These are phyloP conservation scores for Syncephalastrum monosporum DNA, from an alignment of 371 early-diverging fungal genomes.

Conservation along the genomic window DNA sequence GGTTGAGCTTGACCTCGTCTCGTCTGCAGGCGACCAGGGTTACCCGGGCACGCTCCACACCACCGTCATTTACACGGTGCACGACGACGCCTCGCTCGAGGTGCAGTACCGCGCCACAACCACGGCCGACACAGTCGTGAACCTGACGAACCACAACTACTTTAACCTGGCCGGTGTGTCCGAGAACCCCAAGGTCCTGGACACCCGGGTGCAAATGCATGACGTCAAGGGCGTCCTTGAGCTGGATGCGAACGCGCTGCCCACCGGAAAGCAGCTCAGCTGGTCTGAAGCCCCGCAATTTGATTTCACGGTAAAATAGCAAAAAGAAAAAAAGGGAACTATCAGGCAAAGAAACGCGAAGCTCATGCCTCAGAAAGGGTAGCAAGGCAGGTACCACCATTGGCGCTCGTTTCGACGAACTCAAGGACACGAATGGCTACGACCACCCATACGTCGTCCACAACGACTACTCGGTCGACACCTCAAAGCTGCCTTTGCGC, in stretches of 20 bases:
- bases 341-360: background rate
- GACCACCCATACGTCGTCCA: constrained; percentile 68
- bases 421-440: constrained; percentile 47
- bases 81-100: constrained; percentile 27
- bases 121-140: constrained; percentile 32
- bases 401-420: constrained; percentile 39
- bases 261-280: constrained; percentile 60
- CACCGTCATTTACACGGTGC: constrained; percentile 43
- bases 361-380: constrained; percentile 19
- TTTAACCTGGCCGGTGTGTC: constrained; percentile 53
- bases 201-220: constrained; percentile 53
- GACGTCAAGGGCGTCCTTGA: constrained; percentile 53
- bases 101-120: constrained; percentile 39
- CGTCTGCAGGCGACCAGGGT: constrained; percentile 46
- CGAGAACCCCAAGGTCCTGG: constrained; percentile 37
- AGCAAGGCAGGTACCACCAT: constrained; percentile 36
- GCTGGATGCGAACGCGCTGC: constrained; percentile 54
- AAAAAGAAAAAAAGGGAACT: constrained; percentile 1
- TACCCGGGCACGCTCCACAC: constrained; percentile 45
- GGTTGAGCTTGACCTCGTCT: constrained; percentile 42
- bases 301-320: constrained; percentile 50
- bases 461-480: constrained; percentile 37
- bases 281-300: constrained; percentile 43
- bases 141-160: constrained; percentile 46
- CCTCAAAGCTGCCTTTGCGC: constrained; percentile 34